A percentile compares a stretch with the other conserved stretches of the same genome.
Conservation (phyloP, 805 yeast genomes). For the Sporopachydermia lactativora region DNA sequence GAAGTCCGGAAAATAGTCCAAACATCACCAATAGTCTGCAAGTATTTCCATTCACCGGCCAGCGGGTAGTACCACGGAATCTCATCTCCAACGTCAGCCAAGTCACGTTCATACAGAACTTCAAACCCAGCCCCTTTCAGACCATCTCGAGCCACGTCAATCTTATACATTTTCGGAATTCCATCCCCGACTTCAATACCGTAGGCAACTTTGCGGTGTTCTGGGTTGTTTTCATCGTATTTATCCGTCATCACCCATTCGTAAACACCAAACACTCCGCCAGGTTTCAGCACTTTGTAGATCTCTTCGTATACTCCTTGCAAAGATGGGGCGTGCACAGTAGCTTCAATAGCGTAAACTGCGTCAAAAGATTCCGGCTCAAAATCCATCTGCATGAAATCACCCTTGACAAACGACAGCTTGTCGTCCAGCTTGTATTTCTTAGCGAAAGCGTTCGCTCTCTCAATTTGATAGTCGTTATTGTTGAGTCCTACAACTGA, state of each 20-base stretch:
- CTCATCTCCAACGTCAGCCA: conserved; percentile 70
- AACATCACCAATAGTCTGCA: conserved; percentile 65
- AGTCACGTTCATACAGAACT: conserved; percentile 57
- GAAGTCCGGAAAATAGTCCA: conserved; percentile 85
- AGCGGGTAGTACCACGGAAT: conserved; percentile 98
- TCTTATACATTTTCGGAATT: conserved; percentile 89
- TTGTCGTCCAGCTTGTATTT: conserved; percentile 52
- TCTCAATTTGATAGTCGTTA: conserved; percentile 92
- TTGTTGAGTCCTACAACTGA: conserved; percentile 83
- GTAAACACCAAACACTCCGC: conserved; percentile 94
- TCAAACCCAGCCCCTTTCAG: conserved; percentile 79
- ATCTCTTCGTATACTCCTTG: conserved; percentile 95
- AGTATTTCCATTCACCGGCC: conserved; percentile 84
- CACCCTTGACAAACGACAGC: conserved; percentile 86
- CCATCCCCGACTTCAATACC: conserved; percentile 99
- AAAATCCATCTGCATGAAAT: conserved; percentile 98
- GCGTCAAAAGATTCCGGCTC: conserved; percentile 85
- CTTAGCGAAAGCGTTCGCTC: conserved; percentile 73
- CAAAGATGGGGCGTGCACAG: conserved; percentile 92
- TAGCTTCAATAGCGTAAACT: conserved; percentile 96
- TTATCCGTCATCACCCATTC: conserved; percentile 98
- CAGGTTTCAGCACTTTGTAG: conserved; percentile 91
- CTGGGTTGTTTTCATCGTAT: conserved; percentile 75
- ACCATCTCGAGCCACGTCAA: conserved; percentile 79
- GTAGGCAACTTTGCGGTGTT: conserved; percentile 88